Evolutionary conservation across 805 yeast species (phyloP).

Genomic region (Cyberlindnera xylosilytica): DNA sequence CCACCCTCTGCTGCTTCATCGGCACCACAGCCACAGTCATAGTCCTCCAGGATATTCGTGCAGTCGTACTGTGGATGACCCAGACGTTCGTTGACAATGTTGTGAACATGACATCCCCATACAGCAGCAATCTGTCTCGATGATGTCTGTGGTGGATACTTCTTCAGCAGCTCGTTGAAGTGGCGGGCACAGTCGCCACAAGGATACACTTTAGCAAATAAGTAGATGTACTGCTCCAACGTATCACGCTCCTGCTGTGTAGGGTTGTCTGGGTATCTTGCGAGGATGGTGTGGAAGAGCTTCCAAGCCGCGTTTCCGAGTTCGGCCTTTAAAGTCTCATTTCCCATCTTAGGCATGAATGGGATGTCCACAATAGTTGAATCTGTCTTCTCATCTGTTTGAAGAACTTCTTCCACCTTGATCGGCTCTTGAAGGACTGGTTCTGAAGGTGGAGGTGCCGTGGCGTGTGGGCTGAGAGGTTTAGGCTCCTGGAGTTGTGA

Average conservation of each 20-base stretch:
- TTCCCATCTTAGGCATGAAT: conserved; percentile 91
- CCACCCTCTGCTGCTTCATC: conserved; percentile 39
- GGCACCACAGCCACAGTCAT: conserved; percentile 96
- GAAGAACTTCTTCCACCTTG: not conserved
- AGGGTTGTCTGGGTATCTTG: conserved; percentile 89
- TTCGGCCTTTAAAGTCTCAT: conserved; percentile 76
- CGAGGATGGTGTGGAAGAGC: conserved; percentile 84
- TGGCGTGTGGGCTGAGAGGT: conserved; percentile 22
- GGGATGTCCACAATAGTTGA: conserved; percentile 10
- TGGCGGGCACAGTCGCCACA: conserved; percentile 97
- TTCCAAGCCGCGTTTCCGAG: conserved; percentile 92
- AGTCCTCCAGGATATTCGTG: conserved; percentile 77
- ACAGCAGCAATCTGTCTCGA: conserved; percentile 78
- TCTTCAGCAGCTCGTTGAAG: conserved; percentile 63
- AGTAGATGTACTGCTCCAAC: conserved; percentile 56
- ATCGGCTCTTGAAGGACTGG: not conserved
- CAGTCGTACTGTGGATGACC: conserved; percentile 80
- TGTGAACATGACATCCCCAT: conserved; percentile 96
- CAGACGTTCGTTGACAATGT: conserved; percentile 74
- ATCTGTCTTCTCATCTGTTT: not conserved
- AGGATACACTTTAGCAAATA: conserved; percentile 91
- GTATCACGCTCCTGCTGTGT: conserved; percentile 58
- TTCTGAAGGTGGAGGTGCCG: conserved; percentile 28
- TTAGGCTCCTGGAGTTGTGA: conserved; percentile 24
- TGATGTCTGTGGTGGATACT: conserved; percentile 82